Percentiles rank a stretch among this genome's conserved stretches.
Evolutionary conservation across 2,329 filamentous ascomycete species (phyloP).

Genomic region (Fusarium sterilihyphosum): DNA sequence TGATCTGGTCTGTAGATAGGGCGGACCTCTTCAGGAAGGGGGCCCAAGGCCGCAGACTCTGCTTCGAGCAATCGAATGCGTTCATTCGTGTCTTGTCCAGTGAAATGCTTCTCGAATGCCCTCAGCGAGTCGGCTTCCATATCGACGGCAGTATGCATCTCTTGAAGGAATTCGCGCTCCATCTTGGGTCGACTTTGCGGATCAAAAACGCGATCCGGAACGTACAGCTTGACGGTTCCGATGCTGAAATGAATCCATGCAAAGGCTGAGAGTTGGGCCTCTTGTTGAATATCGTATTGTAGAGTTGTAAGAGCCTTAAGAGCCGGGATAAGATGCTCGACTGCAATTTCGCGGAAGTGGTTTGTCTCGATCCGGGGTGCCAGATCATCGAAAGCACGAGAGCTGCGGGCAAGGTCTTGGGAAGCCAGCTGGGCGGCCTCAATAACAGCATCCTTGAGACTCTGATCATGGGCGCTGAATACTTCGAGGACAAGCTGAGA

Average conservation of each 20-base stretch:
- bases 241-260: conserved; percentile 83
- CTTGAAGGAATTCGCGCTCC: conserved; percentile 67
- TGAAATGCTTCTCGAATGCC: conserved; percentile 73
- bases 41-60: conserved; percentile 71
- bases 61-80: conserved; percentile 71
- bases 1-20: conserved; percentile 76
- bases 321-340: conserved; percentile 57
- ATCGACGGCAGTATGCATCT: conserved; percentile 65
- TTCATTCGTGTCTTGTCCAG: conserved; percentile 73
- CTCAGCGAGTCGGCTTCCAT: conserved; percentile 68
- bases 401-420: conserved; percentile 1
- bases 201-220: conserved; percentile 88
- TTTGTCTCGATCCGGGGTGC: conserved; percentile 41
- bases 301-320: conserved; percentile 54
- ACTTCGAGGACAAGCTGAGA: conserved; percentile 56
- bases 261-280: conserved; percentile 54
- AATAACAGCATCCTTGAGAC: conserved; percentile 43
- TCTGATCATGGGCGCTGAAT: conserved; percentile 51
- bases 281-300: conserved; percentile 21
- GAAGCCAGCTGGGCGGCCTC: conserved; percentile 41
- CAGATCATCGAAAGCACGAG: conserved; percentile 36
- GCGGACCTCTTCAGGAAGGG: conserved; percentile 70
- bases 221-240: conserved; percentile 79
- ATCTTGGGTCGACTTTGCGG: conserved; percentile 75
- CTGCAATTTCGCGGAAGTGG: conserved; percentile 52